Conservation (phyloP, 2,329 filamentous ascomycete species). For the Tolypocladium pustulatum region DNA sequence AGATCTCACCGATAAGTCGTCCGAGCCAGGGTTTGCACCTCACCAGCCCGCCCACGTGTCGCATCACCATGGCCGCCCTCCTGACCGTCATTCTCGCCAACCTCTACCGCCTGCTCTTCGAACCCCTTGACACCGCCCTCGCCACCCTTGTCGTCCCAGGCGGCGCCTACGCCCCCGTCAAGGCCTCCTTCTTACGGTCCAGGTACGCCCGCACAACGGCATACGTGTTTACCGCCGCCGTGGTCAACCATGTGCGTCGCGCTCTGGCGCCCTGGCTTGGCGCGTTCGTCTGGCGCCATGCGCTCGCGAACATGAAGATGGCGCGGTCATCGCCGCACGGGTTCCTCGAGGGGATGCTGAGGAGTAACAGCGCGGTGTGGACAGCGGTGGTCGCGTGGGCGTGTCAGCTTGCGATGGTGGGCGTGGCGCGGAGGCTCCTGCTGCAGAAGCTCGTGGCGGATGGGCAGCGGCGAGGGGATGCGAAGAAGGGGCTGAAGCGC, state of each 20-base stretch:
- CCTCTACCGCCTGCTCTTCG: neutral
- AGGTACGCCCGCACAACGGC: slow-evolving; percentile 13
- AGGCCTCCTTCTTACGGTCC: slow-evolving; percentile 11
- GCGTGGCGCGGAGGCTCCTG: neutral
- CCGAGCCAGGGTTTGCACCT: neutral
- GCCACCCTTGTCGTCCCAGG: neutral
- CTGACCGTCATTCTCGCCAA: neutral
- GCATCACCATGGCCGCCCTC: neutral
- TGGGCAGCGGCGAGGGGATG: neutral
- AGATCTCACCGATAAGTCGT: neutral
- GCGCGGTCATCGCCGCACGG: slow-evolving; percentile 23
- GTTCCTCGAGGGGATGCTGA: slow-evolving; percentile 18
- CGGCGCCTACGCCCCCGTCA: neutral
- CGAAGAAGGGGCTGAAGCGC: neutral
- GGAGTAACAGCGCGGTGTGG: neutral
- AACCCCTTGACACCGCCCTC: neutral
- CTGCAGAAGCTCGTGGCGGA: neutral
- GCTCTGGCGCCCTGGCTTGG: slow-evolving; percentile 19
- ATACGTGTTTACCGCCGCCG: slow-evolving; percentile 21
- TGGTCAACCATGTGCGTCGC: slow-evolving; percentile 27
- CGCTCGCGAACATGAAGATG: slow-evolving; percentile 23
- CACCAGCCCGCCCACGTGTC: too few species aligned
- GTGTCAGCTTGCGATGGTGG: neutral
- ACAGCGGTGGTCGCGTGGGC: slow-evolving; percentile 5
- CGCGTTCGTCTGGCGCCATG: slow-evolving; percentile 17